Conservation (phyloP, 129 eudicot species). For the Centaurea solstitialis region DNA sequence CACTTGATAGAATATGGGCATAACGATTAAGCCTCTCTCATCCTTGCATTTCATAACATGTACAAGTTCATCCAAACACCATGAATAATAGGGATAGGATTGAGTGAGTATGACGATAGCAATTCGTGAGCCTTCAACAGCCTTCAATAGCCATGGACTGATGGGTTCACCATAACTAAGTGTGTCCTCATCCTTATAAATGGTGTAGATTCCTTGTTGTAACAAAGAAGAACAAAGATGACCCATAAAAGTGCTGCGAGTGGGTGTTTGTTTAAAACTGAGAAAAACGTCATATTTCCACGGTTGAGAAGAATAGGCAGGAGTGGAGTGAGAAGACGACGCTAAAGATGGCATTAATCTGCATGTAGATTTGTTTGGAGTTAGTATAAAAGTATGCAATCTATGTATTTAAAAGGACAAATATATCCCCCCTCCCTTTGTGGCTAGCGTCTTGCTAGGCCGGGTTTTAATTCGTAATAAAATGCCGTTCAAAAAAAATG, state of each 20-base stretch:
- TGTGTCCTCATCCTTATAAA: background rate
- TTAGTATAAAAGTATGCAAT: too few relatives aligned
- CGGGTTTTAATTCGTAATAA: too few relatives aligned
- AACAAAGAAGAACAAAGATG: background rate
- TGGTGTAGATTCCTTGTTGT: background rate
- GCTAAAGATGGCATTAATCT: background rate
- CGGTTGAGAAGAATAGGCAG: background rate
- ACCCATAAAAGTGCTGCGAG: background rate
- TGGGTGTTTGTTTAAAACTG: background rate
- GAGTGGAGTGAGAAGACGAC: background rate
- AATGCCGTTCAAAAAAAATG: too few relatives aligned
- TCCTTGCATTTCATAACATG: background rate
- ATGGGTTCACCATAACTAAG: background rate
- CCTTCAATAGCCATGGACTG: background rate
- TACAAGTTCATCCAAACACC: constrained; percentile 26
- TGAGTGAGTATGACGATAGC: background rate
- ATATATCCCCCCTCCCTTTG: too few relatives aligned
- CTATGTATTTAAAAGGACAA: too few relatives aligned
- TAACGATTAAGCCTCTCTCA: background rate
- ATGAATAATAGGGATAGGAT: background rate
- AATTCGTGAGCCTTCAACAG: background rate
- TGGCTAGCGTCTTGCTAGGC: too few relatives aligned
- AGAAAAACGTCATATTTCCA: constrained; percentile 9
- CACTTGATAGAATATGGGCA: constrained; percentile 12
- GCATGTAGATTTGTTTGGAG: too few relatives aligned